These are phyloP conservation scores for Pterula multifida DNA, from an alignment of 1,284 basidiomycete species.

Conservation along the genomic window DNA sequence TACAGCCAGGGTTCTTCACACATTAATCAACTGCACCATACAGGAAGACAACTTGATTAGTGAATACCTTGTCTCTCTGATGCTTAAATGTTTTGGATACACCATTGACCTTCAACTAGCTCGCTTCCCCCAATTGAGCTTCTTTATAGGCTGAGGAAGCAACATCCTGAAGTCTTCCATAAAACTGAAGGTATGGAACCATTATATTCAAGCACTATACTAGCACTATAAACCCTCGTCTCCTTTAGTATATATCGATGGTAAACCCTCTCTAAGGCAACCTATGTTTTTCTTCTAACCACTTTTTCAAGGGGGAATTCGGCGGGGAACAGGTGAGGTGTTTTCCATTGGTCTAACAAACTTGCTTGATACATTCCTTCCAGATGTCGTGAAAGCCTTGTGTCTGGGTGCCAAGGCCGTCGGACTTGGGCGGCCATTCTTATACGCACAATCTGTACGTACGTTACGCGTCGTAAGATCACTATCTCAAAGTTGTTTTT, in stretches of 20 bases:
- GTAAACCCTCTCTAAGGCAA: conserved; percentile 15
- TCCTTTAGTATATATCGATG: conserved; percentile 73
- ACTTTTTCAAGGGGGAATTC: conserved; percentile 45
- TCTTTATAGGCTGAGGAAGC: conserved; percentile 58
- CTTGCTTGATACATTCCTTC: background rate
- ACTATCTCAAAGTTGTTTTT: conserved; percentile 6
- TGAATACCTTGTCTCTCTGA: conserved; percentile 21
- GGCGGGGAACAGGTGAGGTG: conserved; percentile 63
- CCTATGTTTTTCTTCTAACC: background rate
- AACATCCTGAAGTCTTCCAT: conserved; percentile 67
- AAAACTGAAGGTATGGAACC: conserved; percentile 46
- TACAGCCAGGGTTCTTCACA: background rate
- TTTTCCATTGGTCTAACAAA: conserved; percentile 2
- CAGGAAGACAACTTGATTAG: conserved; percentile 77
- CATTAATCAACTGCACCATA: conserved; percentile 5
- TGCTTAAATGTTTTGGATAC: conserved; percentile 1
- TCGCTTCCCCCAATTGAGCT: conserved; percentile 67
- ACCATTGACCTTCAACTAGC: conserved; percentile 21
- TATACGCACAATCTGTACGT: conserved; percentile 81
- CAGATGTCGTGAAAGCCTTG: conserved; percentile 82
- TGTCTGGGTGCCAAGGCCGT: conserved; percentile 87
- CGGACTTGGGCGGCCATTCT: conserved; percentile 80
- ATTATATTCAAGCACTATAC: background rate
- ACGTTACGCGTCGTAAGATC: conserved; percentile 3
- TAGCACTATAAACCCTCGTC: background rate